Evolutionary conservation across 208 protist genomes (phyloP).

Genomic region (Jaenimonas drosophilae): DNA sequence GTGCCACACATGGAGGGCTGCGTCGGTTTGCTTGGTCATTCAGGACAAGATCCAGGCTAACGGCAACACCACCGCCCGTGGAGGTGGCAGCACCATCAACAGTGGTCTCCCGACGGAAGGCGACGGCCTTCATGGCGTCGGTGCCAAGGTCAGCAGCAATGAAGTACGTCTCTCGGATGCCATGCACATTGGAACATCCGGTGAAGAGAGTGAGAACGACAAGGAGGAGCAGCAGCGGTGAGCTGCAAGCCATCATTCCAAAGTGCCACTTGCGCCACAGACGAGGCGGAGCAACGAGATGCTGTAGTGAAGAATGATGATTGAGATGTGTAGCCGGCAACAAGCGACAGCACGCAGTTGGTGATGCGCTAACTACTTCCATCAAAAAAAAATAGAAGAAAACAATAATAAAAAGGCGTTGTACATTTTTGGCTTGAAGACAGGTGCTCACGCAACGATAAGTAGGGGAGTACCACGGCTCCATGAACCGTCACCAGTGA

Average conservation of each 20-base stretch:
- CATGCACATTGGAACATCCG: too few species aligned
- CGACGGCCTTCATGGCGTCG: slow-evolving; percentile 30
- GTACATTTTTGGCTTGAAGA: background rate
- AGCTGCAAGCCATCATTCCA: too few species aligned
- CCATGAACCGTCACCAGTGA: background rate
- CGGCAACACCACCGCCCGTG: slow-evolving; percentile 3
- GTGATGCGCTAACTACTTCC: background rate
- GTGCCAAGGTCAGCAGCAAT: slow-evolving; percentile 55
- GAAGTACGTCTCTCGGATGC: slow-evolving; percentile 41
- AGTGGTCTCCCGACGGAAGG: slow-evolving; percentile 6
- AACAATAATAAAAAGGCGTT: slow-evolving; percentile 4
- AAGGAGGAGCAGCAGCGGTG: too few species aligned
- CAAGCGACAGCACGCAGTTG: too few species aligned
- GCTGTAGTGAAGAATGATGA: too few species aligned
- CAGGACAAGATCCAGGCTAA: slow-evolving; percentile 83
- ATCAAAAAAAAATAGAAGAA: slow-evolving; percentile 1
- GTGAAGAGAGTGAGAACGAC: too few species aligned
- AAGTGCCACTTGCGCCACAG: too few species aligned
- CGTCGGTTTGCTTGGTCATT: slow-evolving; percentile 93
- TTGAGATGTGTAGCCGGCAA: too few species aligned
- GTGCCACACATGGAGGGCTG: slow-evolving; percentile 78
- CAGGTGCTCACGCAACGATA: too few species aligned
- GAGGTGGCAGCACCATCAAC: slow-evolving; percentile 6
- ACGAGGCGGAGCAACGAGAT: too few species aligned
- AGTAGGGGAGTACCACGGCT: too few species aligned